Conservation (phyloP, 2,329 filamentous ascomycete genomes). For the Lachnellula willkommii region DNA sequence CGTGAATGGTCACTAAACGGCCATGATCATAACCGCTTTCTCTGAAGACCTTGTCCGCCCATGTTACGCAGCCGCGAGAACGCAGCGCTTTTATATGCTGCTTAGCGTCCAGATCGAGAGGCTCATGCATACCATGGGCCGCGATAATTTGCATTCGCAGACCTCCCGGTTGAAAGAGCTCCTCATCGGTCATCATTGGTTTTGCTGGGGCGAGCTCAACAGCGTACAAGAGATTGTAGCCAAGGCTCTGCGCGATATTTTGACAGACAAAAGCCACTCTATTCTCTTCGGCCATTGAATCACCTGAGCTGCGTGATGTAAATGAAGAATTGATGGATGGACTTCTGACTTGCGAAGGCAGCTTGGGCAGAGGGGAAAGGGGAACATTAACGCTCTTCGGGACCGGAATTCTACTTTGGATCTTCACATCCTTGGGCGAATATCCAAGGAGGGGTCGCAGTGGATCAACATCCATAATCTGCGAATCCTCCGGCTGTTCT, state of each 20-base stretch:
- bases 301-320: background rate
- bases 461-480: background rate
- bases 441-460: background rate
- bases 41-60: background rate
- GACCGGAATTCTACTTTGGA: background rate
- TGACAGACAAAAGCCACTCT: slow-evolving; percentile 23
- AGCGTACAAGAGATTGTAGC: slow-evolving; percentile 30
- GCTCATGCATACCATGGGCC: slow-evolving; percentile 23
- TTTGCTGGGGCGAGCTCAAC: slow-evolving; percentile 14
- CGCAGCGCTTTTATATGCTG: slow-evolving; percentile 26
- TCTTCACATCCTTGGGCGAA: background rate
- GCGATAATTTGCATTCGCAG: slow-evolving; percentile 25
- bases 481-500: background rate
- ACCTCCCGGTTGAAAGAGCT: slow-evolving; percentile 14
- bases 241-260: slow-evolving; percentile 22
- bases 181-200: slow-evolving; percentile 17
- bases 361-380: background rate
- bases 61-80: slow-evolving; percentile 6
- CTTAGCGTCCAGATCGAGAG: slow-evolving; percentile 18
- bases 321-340: background rate
- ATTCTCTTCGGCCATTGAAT: slow-evolving; percentile 11
- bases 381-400: background rate
- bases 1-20: slow-evolving; percentile 7
- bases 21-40: slow-evolving; percentile 11
- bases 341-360: background rate